Percentiles rank a stretch among this genome's conserved stretches.
Conservation (phyloP, 148 eudicot genomes). For the Hydrangea macrophylla region DNA sequence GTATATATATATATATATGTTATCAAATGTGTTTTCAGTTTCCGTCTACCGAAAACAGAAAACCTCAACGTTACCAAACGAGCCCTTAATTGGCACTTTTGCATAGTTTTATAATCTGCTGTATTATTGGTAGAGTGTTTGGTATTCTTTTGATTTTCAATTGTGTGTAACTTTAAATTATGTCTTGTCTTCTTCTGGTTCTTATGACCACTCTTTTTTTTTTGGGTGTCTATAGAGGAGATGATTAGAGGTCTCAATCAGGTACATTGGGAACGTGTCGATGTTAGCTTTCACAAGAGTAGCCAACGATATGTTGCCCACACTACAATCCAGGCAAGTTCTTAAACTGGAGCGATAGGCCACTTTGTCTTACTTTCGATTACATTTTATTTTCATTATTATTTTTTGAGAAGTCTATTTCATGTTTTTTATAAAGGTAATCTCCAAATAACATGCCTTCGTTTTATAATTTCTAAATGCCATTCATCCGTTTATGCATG, state of each 20-base stretch:
- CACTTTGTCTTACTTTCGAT: too few species aligned
- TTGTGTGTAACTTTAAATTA: neutral
- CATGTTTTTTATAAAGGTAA: too few species aligned
- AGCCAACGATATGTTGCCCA: slow-evolving; percentile 84
- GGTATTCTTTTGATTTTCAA: neutral
- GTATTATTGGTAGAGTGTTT: too few species aligned
- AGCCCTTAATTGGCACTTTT: too few species aligned
- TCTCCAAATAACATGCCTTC: neutral
- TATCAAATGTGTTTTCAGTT: too few species aligned
- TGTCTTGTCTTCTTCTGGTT: neutral
- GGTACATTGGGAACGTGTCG: slow-evolving; percentile 90
- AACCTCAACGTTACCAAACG: too few species aligned
- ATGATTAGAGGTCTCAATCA: slow-evolving; percentile 86
- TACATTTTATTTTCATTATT: too few species aligned
- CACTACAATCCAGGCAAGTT: slow-evolving; percentile 79
- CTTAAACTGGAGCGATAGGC: neutral
- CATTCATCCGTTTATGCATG: neutral
- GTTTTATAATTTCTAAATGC: neutral
- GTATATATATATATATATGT: too few species aligned
- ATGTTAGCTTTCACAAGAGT: slow-evolving; percentile 81
- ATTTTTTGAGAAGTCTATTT: too few species aligned
- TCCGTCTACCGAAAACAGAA: too few species aligned
- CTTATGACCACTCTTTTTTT: slow-evolving; percentile 5
- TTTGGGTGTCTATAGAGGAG: slow-evolving; percentile 59
- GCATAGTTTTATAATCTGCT: too few species aligned